These are phyloP conservation scores for Zymoseptoria pseudotritici DNA, from an alignment of 2,329 filamentous ascomycete genomes.

Conservation along the genomic window DNA sequence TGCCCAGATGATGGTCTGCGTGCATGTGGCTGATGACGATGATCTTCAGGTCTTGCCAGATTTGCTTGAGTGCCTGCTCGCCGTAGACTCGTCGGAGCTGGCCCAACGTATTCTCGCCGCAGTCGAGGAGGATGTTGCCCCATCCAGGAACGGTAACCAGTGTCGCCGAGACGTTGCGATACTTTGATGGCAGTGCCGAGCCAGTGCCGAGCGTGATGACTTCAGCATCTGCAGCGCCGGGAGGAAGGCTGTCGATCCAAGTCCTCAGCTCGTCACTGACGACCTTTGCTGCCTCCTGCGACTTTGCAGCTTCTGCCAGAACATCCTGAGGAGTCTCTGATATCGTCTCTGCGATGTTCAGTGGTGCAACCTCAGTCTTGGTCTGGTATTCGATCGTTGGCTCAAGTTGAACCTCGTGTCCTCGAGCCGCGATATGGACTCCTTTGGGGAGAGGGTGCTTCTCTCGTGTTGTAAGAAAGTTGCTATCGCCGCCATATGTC, in stretches of 20 bases:
- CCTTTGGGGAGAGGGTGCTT: constrained; percentile 17
- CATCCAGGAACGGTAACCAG: constrained; percentile 74
- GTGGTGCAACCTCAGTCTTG: constrained; percentile 41
- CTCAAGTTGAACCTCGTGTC: constrained; percentile 30
- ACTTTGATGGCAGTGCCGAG: constrained; percentile 82
- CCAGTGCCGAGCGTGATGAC: constrained; percentile 86
- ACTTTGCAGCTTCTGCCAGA: constrained; percentile 45
- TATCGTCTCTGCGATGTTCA: constrained; percentile 43
- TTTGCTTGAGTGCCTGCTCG: constrained; percentile 54
- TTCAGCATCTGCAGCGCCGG: constrained; percentile 60
- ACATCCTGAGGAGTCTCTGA: constrained; percentile 41
- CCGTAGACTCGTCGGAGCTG: constrained; percentile 71
- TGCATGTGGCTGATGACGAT: constrained; percentile 95
- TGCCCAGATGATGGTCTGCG: constrained; percentile 91
- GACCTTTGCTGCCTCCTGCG: constrained; percentile 30
- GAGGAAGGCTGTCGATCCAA: constrained; percentile 59
- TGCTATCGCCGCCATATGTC: constrained; percentile 8
- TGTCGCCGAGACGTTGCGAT: constrained; percentile 89
- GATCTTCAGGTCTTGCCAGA: constrained; percentile 69
- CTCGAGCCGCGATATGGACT: constrained; percentile 27
- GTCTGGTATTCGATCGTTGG: constrained; percentile 38
- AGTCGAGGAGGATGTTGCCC: constrained; percentile 87
- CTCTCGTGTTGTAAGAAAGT: constrained; percentile 5
- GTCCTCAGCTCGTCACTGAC: constrained; percentile 41
- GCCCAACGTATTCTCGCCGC: constrained; percentile 84